A percentile compares a stretch with the other conserved stretches of the same genome.
phyloP scores from a whole-genome alignment of 768 basidiomycete genomes.

The Lentinula lateritia region DNA sequence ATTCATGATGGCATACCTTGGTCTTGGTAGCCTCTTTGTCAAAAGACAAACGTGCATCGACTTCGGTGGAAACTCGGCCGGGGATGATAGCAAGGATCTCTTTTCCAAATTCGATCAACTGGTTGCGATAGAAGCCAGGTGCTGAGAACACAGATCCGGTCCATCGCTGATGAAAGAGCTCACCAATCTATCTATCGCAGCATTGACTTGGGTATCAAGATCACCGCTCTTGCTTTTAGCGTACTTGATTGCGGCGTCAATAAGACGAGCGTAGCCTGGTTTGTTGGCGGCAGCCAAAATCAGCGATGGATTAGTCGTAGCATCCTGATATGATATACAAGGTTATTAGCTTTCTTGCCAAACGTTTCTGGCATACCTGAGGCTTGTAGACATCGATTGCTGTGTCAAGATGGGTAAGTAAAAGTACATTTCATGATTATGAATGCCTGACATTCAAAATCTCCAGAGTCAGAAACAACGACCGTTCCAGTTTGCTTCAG shows the following conservation, averaged over 20 bases:
- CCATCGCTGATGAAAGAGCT: constrained; percentile 19
- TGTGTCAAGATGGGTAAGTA: constrained; percentile 28
- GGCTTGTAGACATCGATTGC: constrained; percentile 97
- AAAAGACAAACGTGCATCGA: constrained; percentile 96
- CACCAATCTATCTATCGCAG: constrained; percentile 87
- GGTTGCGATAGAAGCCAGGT: neutral
- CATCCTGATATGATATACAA: constrained; percentile 54
- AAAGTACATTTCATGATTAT: neutral
- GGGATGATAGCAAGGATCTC: constrained; percentile 95
- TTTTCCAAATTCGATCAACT: constrained; percentile 97
- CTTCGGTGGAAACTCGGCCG: constrained; percentile 98
- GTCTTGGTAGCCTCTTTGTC: constrained; percentile 89
- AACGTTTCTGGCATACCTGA: constrained; percentile 41
- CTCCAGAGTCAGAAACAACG: constrained; percentile 97
- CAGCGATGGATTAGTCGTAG: constrained; percentile 95
- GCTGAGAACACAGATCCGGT: too few species aligned
- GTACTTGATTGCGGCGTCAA: constrained; percentile 67
- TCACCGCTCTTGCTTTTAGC: constrained; percentile 80
- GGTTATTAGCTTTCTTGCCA: neutral
- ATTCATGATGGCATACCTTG: constrained; percentile 44
- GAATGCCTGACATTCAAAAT: constrained; percentile 65
- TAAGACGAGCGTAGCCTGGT: constrained; percentile 74
- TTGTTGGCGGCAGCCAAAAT: constrained; percentile 93
- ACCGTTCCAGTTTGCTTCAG: constrained; percentile 92
- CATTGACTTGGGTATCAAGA: constrained; percentile 68